Evolutionary conservation across 495 filamentous ascomycete species (phyloP).

Genomic region (Amniculicola lignicola): DNA sequence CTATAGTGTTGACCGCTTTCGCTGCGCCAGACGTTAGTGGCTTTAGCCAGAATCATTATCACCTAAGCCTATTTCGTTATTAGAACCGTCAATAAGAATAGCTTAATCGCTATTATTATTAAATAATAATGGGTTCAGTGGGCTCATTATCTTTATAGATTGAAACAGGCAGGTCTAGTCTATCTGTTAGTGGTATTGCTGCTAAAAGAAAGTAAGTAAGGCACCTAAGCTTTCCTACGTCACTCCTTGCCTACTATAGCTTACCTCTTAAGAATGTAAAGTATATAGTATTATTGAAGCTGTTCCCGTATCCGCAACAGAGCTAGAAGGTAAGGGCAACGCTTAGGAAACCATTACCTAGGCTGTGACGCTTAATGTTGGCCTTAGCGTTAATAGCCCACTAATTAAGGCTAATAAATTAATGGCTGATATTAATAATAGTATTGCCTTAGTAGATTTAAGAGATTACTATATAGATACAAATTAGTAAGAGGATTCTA

Average conservation of each 20-base stretch:
- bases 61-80: slow-evolving; percentile 9
- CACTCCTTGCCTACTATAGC: neutral
- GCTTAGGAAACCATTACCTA: neutral
- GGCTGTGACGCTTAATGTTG: neutral
- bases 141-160: slow-evolving; percentile 8
- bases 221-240: slow-evolving; percentile 2
- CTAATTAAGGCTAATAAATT: neutral
- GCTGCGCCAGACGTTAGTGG: slow-evolving; percentile 9
- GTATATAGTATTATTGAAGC: neutral
- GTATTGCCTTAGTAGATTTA: neutral
- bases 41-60: slow-evolving; percentile 11
- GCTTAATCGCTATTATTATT: slow-evolving; percentile 1
- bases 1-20: slow-evolving; percentile 8
- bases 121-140: slow-evolving; percentile 10
- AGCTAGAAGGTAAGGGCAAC: slow-evolving; percentile 1
- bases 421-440: neutral
- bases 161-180: slow-evolving; percentile 13
- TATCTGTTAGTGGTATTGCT: slow-evolving; percentile 16
- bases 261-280: slow-evolving; percentile 2
- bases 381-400: neutral
- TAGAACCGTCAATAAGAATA: slow-evolving; percentile 5
- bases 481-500: neutral
- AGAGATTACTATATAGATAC: slow-evolving; percentile 2
- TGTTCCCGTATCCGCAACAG: neutral
- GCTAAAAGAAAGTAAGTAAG: slow-evolving; percentile 8